phyloP scores from a whole-genome alignment of 2,329 filamentous ascomycete species.

The Trichoderma sp. region DNA sequence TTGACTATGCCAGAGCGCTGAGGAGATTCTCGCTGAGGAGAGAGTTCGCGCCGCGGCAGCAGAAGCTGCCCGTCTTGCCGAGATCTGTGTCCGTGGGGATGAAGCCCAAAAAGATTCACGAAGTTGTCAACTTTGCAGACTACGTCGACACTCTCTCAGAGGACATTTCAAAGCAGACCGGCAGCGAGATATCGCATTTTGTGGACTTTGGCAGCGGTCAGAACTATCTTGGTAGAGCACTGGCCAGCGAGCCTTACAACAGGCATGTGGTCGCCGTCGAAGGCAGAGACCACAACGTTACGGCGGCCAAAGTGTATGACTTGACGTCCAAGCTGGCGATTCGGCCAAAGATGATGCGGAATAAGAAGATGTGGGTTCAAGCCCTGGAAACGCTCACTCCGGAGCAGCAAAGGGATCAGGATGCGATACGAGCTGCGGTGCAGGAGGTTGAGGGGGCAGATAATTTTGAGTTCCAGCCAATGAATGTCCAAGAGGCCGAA shows the following conservation, averaged over 20 bases:
- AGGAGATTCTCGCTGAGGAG: conserved; percentile 68
- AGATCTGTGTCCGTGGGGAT: conserved; percentile 81
- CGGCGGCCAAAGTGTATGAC: conserved; percentile 81
- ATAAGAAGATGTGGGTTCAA: conserved; percentile 76
- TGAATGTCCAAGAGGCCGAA: conserved; percentile 49
- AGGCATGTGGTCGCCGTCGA: conserved; percentile 89
- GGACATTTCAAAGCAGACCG: conserved; percentile 60
- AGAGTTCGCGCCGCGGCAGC: conserved; percentile 52
- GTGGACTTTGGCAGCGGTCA: conserved; percentile 96
- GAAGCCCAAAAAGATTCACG: conserved; percentile 94
- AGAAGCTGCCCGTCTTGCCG: conserved; percentile 60
- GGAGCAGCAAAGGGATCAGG: conserved; percentile 44
- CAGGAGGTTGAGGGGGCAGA: conserved; percentile 40
- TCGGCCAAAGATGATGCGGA: conserved; percentile 72
- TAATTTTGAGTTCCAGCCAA: conserved; percentile 50
- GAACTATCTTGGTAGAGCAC: conserved; percentile 87
- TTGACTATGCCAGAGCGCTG: conserved; percentile 72
- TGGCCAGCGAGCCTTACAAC: conserved; percentile 84
- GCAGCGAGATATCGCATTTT: conserved; percentile 73
- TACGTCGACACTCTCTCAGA: conserved; percentile 68
- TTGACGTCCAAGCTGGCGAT: conserved; percentile 75
- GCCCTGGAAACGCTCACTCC: conserved; percentile 45
- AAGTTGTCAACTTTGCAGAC: conserved; percentile 86
- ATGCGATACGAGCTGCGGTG: conserved; percentile 38
- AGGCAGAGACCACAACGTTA: conserved; percentile 81